Percentiles rank a stretch among this genome's conserved stretches.
phyloP scores from a whole-genome alignment of 2,329 filamentous ascomycete species.

The Cladophialophora immunda region DNA sequence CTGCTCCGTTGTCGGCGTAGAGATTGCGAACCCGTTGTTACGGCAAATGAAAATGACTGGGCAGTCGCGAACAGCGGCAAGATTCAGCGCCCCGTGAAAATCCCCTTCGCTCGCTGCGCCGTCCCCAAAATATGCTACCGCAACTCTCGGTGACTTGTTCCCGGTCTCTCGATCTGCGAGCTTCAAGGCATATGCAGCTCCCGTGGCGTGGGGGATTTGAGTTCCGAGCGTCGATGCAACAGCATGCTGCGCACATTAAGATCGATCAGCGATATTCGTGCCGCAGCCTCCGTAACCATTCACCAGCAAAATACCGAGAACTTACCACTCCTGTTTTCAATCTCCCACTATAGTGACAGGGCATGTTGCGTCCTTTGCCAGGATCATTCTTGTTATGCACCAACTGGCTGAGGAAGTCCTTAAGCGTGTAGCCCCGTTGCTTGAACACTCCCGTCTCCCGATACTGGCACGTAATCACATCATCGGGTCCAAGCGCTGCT shows the following conservation, averaged over 20 bases:
- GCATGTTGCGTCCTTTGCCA: slow-evolving; percentile 91
- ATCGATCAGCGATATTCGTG: background rate
- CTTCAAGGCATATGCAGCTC: slow-evolving; percentile 86
- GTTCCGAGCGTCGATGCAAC: slow-evolving; percentile 87
- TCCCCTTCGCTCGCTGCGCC: slow-evolving; percentile 90
- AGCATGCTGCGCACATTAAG: slow-evolving; percentile 65
- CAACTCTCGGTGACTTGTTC: slow-evolving; percentile 71
- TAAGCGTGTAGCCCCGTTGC: slow-evolving; percentile 83
- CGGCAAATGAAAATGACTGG: slow-evolving; percentile 90
- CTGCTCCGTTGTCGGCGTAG: slow-evolving; percentile 86
- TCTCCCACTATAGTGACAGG: slow-evolving; percentile 87
- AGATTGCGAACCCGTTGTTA: slow-evolving; percentile 93
- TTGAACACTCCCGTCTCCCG: slow-evolving; percentile 90
- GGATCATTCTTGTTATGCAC: slow-evolving; percentile 85
- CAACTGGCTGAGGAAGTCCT: slow-evolving; percentile 92
- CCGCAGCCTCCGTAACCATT: background rate
- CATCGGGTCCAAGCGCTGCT: slow-evolving; percentile 78
- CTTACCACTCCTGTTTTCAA: slow-evolving; percentile 68
- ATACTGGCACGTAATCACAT: slow-evolving; percentile 94
- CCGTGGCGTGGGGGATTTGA: slow-evolving; percentile 86
- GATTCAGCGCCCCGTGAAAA: slow-evolving; percentile 90
- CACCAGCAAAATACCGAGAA: background rate
- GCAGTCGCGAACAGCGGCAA: slow-evolving; percentile 84
- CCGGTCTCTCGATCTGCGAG: slow-evolving; percentile 78
- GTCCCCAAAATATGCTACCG: slow-evolving; percentile 87